Conservation (phyloP, 1,139 yeast species). For the Suhomyces maxii region DNA sequence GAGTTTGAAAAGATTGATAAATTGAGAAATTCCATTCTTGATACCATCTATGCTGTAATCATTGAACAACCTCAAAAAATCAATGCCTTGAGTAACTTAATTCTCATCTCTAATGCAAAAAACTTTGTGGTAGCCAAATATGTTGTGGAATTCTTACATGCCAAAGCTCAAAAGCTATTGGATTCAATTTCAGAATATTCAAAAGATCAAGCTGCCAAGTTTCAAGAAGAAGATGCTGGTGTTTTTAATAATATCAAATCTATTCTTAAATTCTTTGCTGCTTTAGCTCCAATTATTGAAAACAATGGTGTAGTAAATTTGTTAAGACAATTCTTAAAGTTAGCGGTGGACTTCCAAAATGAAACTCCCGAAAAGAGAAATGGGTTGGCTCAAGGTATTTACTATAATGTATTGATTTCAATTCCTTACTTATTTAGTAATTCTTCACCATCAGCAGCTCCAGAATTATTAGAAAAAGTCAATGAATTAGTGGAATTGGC, state of each 20-base stretch:
- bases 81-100: constrained; percentile 66
- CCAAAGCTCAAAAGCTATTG: constrained; percentile 57
- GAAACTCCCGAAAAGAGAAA: constrained; percentile 36
- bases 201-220: constrained; percentile 1
- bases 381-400: constrained; percentile 70
- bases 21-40: constrained; percentile 58
- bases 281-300: constrained; percentile 62
- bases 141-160: constrained; percentile 68
- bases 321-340: constrained; percentile 53
- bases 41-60: constrained; percentile 67
- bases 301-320: constrained; percentile 51
- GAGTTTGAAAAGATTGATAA: constrained; percentile 69
- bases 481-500: constrained; percentile 50
- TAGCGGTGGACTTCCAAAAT: constrained; percentile 59
- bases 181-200: constrained; percentile 20
- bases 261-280: constrained; percentile 66
- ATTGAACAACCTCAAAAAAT: constrained; percentile 91
- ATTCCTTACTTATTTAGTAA: constrained; percentile 67
- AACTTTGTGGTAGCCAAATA: constrained; percentile 69
- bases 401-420: constrained; percentile 60
- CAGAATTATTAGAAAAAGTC: constrained; percentile 35
- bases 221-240: constrained; percentile 48
- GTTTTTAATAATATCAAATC: constrained; percentile 74
- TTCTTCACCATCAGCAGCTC: constrained; percentile 26
- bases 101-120: constrained; percentile 66